Evolutionary conservation across 495 filamentous ascomycete genomes (phyloP).

Genomic region (Podospora australis): DNA sequence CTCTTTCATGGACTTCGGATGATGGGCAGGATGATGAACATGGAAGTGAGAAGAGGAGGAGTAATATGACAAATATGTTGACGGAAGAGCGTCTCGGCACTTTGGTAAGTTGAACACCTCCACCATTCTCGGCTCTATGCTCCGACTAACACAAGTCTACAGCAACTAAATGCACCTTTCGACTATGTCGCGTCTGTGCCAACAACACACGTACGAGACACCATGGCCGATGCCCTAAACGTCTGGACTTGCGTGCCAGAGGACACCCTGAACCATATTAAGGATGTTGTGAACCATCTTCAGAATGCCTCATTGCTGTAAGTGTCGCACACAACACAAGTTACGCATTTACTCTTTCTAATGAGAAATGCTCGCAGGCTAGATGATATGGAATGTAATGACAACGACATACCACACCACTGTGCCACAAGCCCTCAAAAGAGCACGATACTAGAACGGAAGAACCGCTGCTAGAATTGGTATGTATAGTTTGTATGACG

Average conservation of each 20-base stretch:
- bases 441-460: no score
- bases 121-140: not conserved
- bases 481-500: no score
- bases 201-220: not conserved
- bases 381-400: slow-evolving; percentile 27
- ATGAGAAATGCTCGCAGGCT: not conserved
- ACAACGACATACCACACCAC: no score
- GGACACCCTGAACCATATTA: not conserved
- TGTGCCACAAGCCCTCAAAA: no score
- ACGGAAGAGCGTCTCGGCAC: not conserved
- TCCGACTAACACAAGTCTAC: not conserved
- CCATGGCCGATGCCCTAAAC: slow-evolving; percentile 2
- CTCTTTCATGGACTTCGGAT: not conserved
- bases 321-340: not conserved
- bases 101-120: not conserved
- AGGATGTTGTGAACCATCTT: not conserved
- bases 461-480: no score
- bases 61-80: not conserved
- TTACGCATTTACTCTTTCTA: not conserved
- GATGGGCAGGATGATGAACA: not conserved
- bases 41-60: not conserved
- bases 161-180: not conserved
- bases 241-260: not conserved
- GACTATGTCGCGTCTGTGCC: slow-evolving; percentile 1
- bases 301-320: slow-evolving; percentile 1